Percentiles rank a stretch among this genome's conserved stretches.
Evolutionary conservation across 2,329 filamentous ascomycete genomes (phyloP).

Genomic region (Akanthomyces dipterigenus): DNA sequence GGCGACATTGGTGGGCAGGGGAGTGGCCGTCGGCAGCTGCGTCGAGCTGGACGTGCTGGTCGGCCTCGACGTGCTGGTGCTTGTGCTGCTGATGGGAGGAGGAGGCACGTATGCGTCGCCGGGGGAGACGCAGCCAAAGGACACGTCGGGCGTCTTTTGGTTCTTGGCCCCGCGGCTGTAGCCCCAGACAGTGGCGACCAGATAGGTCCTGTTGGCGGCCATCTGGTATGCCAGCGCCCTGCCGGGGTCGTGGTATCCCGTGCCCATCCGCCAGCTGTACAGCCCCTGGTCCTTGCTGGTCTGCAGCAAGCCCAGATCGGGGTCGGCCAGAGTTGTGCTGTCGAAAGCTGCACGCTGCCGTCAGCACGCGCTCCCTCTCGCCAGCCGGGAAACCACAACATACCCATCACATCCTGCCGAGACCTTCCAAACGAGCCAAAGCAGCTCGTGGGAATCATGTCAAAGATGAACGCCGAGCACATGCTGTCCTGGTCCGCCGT

Average conservation of each 20-base stretch:
- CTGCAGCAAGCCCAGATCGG: not conserved
- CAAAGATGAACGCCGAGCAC: not conserved
- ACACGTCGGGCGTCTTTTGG: not conserved
- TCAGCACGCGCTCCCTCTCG: no score
- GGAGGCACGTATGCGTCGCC: not conserved
- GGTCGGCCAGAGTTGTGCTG: not conserved
- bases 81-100: not conserved
- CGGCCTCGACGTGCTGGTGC: no score
- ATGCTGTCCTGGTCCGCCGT: not conserved
- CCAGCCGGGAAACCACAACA: no score
- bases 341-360: not conserved
- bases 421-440: not conserved
- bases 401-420: not conserved
- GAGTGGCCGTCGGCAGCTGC: no score
- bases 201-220: not conserved
- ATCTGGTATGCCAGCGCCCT: not conserved
- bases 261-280: slow-evolving; percentile 2
- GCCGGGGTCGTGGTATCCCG: not conserved
- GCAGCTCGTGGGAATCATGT: not conserved
- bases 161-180: not conserved
- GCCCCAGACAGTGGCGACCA: not conserved
- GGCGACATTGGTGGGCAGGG: no score
- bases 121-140: not conserved
- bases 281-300: not conserved
- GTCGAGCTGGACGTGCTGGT: no score